Conservation (phyloP, 2,329 filamentous ascomycete genomes). For the Neodidymelliopsis sp. region DNA sequence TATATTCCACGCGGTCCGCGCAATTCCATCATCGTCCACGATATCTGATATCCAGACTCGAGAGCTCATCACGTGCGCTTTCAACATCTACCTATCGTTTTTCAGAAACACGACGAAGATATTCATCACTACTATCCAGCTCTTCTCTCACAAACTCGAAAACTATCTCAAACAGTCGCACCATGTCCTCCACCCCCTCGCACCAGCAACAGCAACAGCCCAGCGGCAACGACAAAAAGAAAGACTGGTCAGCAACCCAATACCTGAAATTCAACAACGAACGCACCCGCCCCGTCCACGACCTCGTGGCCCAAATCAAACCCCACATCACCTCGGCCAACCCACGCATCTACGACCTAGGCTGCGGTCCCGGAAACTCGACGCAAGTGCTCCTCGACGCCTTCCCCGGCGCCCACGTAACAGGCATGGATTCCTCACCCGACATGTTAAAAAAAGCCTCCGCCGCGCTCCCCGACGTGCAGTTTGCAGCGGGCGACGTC, state of each 20-base stretch:
- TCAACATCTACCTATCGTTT: background rate
- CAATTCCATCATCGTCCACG: no score
- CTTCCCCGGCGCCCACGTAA: constrained; percentile 58
- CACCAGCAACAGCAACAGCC: constrained; percentile 4
- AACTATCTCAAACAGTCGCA: background rate
- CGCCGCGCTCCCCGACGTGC: constrained; percentile 47
- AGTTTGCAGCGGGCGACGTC: constrained; percentile 60
- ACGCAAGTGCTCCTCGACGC: constrained; percentile 58
- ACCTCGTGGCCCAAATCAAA: constrained; percentile 60
- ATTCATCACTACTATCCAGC: background rate
- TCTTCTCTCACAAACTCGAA: background rate
- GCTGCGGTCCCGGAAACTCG: constrained; percentile 68
- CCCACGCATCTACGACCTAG: constrained; percentile 63
- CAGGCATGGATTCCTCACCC: constrained; percentile 62
- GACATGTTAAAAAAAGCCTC: constrained; percentile 63
- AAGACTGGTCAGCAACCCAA: constrained; percentile 64
- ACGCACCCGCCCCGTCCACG: constrained; percentile 61
- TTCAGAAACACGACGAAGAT: no score
- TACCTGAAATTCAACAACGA: constrained; percentile 65
- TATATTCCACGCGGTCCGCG: no score
- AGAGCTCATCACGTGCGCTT: constrained; percentile 10
- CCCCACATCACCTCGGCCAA: constrained; percentile 33
- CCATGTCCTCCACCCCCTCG: background rate
- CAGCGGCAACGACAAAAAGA: constrained; percentile 14
- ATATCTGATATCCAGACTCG: no score